phyloP scores from a whole-genome alignment of 148 eudicot species.

The Rhododendron williamsianum region DNA sequence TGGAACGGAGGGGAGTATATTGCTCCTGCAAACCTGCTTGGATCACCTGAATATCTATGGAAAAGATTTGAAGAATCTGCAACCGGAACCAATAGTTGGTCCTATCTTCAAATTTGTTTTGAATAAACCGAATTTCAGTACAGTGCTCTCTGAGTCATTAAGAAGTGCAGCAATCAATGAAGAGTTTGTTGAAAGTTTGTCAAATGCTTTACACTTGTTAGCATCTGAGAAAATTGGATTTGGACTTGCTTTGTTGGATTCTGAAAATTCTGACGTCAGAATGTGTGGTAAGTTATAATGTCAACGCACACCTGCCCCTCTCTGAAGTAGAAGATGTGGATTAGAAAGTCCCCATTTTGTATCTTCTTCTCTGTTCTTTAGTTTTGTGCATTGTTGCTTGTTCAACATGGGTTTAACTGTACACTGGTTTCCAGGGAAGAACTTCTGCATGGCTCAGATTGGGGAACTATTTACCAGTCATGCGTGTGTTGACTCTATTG shows the following conservation, averaged over 20 bases:
- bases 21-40: conserved; percentile 62
- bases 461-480: conserved; percentile 52
- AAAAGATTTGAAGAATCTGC: conserved; percentile 47
- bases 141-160: conserved; percentile 61
- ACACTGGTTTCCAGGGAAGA: conserved; percentile 59
- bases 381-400: not conserved
- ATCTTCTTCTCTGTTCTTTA: not conserved
- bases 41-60: conserved; percentile 51
- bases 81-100: conserved; percentile 46
- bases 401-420: conserved; percentile 1
- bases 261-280: conserved; percentile 56
- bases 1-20: conserved; percentile 65
- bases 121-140: conserved; percentile 71
- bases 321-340: not conserved
- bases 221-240: conserved; percentile 63
- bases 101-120: conserved; percentile 59
- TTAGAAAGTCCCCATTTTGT: not conserved
- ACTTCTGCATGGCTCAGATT: conserved; percentile 74
- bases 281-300: conserved; percentile 45
- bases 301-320: not conserved
- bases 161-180: conserved; percentile 45
- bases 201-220: conserved; percentile 55
- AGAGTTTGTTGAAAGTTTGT: conserved; percentile 66
- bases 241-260: conserved; percentile 85
- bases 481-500: conserved; percentile 38